Percentiles rank a stretch among this genome's conserved stretches.
phyloP scores from a whole-genome alignment of 2,329 filamentous ascomycete species.

The Pseudocercospora eumusae region DNA sequence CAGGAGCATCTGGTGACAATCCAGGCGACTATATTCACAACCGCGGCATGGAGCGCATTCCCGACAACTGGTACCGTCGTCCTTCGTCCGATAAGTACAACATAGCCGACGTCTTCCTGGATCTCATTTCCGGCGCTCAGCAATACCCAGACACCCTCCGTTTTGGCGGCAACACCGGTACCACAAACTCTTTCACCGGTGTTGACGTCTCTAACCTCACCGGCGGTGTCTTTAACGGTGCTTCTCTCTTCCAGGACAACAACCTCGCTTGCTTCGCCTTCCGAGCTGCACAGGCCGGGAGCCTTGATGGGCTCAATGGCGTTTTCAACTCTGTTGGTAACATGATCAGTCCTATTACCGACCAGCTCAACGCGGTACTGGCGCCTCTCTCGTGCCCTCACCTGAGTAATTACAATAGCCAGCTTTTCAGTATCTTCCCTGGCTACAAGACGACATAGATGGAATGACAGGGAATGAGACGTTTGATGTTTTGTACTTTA shows the following conservation, averaged over 20 bases:
- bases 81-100: constrained; percentile 16
- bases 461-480: not conserved
- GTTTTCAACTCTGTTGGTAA: constrained; percentile 2
- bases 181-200: constrained; percentile 39
- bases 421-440: constrained; percentile 5
- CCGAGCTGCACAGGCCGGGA: constrained; percentile 18
- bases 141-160: constrained; percentile 35
- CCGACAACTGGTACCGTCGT: constrained; percentile 35
- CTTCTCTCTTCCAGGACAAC: constrained; percentile 24
- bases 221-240: constrained; percentile 45
- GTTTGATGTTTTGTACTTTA: not conserved
- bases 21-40: constrained; percentile 29
- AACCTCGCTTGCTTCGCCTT: constrained; percentile 27
- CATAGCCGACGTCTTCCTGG: constrained; percentile 23
- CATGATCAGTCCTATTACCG: constrained; percentile 17
- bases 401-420: not conserved
- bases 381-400: constrained; percentile 2
- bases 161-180: constrained; percentile 44
- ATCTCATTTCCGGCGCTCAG: constrained; percentile 15
- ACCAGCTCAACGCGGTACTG: constrained; percentile 9
- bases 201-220: constrained; percentile 42
- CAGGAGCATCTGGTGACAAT: constrained; percentile 26
- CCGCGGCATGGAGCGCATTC: constrained; percentile 34
- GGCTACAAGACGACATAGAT: constrained; percentile 8
- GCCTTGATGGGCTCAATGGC: constrained; percentile 19